Base-by-base conservation (phyloP, 2,329 filamentous ascomycete species). In the Phialemonium atrogriseum region DNA sequence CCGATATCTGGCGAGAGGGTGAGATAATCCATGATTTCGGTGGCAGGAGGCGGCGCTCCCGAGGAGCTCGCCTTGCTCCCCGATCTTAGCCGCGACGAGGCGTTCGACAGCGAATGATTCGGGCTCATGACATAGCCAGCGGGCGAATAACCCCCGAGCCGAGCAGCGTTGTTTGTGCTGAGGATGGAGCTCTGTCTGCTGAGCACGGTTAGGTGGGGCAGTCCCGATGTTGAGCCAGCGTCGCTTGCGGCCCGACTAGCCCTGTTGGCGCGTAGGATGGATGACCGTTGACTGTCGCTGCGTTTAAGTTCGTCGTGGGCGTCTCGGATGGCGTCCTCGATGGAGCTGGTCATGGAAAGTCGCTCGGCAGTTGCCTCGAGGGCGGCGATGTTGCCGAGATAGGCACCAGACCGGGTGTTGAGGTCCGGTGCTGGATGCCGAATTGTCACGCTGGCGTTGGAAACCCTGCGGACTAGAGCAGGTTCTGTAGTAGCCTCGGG, bases 331-430 rank as follows among this genome's bases (percentile, higher is more conserved):
- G 84, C 81, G 60, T 83, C 75, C 46, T 82, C 81, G 48, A 87
- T 82, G 39, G 83, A 84, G 40, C 78, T 83, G 35, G 77, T 79
- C 61, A 73, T 72, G 44, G 80, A 84, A 54, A 88, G 65, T 42
- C 77, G 71, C 56, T 87, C 82, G 29, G 83, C 83, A 9, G 77
- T 80, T 42, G 80, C 77, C 56, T 89, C 83, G 40, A 88, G 72
- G 30, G 78, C 73, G 42, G 79, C 76, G 40, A 88, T 77, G 59
- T 81, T 86, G 50, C 68, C 69, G 12, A 70, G 59, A 50, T 74
- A 77, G 19, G 73, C 73, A 16, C 71, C 74, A 36, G 77, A 72
- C 34, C 77, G 66, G 30, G 67, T 66, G 49, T 73, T 73, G 29
- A 73, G 58, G 48, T 82, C 77, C 32, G 79, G 76, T 3, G 67